These are phyloP conservation scores for Aspergillus costaricaensis DNA, from an alignment of 2,329 filamentous ascomycete species.

Conservation along the genomic window DNA sequence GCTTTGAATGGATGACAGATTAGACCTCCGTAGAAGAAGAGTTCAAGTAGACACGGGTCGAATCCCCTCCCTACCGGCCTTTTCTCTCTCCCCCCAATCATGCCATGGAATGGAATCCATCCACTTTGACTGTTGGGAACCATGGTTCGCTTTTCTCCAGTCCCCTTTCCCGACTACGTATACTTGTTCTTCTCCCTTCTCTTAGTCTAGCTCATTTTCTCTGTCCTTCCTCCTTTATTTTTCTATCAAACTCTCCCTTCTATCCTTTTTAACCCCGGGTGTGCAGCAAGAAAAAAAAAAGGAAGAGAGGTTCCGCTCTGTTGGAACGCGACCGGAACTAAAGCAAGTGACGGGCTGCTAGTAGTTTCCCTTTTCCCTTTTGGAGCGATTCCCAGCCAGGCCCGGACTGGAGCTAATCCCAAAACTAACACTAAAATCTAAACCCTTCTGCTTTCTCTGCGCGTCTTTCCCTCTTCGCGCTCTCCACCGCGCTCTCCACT, in stretches of 20 bases:
- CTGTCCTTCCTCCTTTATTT: not conserved
- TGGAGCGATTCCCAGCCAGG: not conserved
- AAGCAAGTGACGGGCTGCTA: constrained; percentile 9
- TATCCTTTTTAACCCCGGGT: no score
- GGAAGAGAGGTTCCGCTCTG: constrained; percentile 20
- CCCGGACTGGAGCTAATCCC: not conserved
- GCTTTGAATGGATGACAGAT: no score
- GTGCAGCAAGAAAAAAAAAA: no score
- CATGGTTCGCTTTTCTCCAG: constrained; percentile 1
- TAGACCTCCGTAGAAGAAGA: no score
- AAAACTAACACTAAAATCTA: constrained; percentile 12
- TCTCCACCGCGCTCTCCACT: constrained; percentile 3
- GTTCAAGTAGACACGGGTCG: not conserved
- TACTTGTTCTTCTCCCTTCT: not conserved
- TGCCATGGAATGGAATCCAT: not conserved
- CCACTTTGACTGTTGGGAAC: not conserved
- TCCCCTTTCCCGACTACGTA: not conserved
- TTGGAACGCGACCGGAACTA: constrained; percentile 20
- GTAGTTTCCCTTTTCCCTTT: not conserved
- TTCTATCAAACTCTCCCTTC: not conserved
- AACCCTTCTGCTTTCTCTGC: constrained; percentile 9
- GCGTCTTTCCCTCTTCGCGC: constrained; percentile 4
- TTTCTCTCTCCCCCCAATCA: not conserved
- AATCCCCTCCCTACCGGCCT: not conserved
- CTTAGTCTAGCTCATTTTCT: not conserved